These are phyloP conservation scores for Nadsonia starkeyi-henricii DNA, from an alignment of 1,139 yeast species.

Conservation along the genomic window DNA sequence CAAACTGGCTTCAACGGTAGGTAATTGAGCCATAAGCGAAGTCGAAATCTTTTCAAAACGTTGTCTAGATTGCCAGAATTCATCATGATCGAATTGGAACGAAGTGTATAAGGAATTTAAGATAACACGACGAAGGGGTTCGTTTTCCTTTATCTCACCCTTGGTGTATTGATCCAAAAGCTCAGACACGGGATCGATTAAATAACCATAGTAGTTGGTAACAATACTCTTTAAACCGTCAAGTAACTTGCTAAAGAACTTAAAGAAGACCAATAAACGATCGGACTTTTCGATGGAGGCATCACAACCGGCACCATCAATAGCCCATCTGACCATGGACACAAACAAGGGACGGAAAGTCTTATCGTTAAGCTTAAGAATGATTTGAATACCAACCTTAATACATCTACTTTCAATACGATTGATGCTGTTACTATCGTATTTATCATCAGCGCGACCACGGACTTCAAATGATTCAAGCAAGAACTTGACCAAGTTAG, in stretches of 20 bases:
- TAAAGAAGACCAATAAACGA: slow-evolving; percentile 50
- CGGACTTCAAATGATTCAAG: slow-evolving; percentile 49
- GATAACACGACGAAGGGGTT: slow-evolving; percentile 45
- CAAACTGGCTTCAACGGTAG: slow-evolving; percentile 47
- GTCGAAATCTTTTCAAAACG: slow-evolving; percentile 61
- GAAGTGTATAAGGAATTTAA: slow-evolving; percentile 62
- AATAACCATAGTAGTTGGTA: slow-evolving; percentile 75
- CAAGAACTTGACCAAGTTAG: slow-evolving; percentile 58
- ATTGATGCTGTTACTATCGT: slow-evolving; percentile 62
- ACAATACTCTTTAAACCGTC: slow-evolving; percentile 75
- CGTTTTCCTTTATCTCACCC: slow-evolving; percentile 8
- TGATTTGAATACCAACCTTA: slow-evolving; percentile 58
- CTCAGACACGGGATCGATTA: slow-evolving; percentile 55
- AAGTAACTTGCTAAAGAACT: slow-evolving; percentile 73
- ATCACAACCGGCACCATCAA: slow-evolving; percentile 57
- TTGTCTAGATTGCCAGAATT: slow-evolving; percentile 82
- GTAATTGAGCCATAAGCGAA: slow-evolving; percentile 52
- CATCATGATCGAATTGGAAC: slow-evolving; percentile 81
- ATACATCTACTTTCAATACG: slow-evolving; percentile 70
- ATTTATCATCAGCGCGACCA: slow-evolving; percentile 32
- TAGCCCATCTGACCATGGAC: slow-evolving; percentile 83
- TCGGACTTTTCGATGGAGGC: slow-evolving; percentile 23
- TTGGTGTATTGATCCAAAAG: slow-evolving; percentile 27
- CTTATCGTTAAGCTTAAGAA: slow-evolving; percentile 86
- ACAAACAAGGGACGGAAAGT: slow-evolving; percentile 87